Conservation (phyloP, 169 alveolate species). For the Plasmodium cynomolgi region DNA sequence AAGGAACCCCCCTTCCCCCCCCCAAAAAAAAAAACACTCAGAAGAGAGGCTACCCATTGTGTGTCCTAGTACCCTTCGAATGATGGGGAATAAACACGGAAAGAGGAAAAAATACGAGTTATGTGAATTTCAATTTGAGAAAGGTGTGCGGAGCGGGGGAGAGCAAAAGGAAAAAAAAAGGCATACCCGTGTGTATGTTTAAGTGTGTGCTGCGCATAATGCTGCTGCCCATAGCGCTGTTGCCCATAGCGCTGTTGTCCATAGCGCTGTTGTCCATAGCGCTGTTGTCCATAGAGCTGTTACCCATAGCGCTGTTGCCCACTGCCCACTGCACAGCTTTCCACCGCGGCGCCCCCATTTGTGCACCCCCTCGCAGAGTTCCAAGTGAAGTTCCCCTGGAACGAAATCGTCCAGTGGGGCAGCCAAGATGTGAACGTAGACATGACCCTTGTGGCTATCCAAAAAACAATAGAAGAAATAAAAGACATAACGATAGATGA, state of each 20-base stretch:
- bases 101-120: conserved; percentile 38
- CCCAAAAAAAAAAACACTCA: neutral
- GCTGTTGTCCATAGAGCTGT: neutral
- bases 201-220: neutral
- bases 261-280: neutral
- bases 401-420: conserved; percentile 62
- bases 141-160: neutral
- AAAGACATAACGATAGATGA: conserved; percentile 60
- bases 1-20: too few relatives aligned
- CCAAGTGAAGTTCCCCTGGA: conserved; percentile 51
- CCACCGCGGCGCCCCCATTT: neutral
- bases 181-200: neutral
- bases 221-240: neutral
- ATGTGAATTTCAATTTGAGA: conserved; percentile 66
- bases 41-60: neutral
- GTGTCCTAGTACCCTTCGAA: neutral
- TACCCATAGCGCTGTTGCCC: neutral
- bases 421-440: conserved; percentile 34
- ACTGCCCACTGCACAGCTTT: neutral
- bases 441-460: neutral
- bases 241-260: neutral
- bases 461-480: conserved; percentile 61
- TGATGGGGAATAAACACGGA: conserved; percentile 56
- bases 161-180: neutral
- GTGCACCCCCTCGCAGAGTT: neutral